Conservation (phyloP, 768 basidiomycete genomes). For the Asterophora lycoperdoides region DNA sequence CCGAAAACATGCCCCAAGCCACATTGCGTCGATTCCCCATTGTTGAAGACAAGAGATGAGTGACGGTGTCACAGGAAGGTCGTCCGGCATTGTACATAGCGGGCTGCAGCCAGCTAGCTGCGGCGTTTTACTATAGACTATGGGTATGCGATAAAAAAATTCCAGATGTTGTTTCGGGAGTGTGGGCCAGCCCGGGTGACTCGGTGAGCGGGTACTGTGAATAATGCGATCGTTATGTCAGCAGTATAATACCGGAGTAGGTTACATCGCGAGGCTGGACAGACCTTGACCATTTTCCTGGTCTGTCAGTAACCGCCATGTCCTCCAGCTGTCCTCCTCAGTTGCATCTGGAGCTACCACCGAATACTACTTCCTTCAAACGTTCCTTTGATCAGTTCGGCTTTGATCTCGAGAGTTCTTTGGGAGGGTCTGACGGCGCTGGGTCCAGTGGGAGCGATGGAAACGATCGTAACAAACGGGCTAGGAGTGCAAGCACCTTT, state of each 20-base stretch:
- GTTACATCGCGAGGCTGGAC: slow-evolving; percentile 16
- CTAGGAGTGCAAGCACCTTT: slow-evolving; percentile 49
- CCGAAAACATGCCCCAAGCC: too few species aligned
- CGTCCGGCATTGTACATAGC: too few species aligned
- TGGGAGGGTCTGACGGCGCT: slow-evolving; percentile 17
- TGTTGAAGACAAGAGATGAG: too few species aligned
- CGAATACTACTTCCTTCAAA: slow-evolving; percentile 52
- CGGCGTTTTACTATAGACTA: too few species aligned
- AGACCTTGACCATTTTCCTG: slow-evolving; percentile 1
- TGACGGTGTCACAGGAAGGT: too few species aligned
- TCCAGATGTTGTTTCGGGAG: too few species aligned
- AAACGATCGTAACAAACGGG: slow-evolving; percentile 54
- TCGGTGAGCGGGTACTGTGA: too few species aligned
- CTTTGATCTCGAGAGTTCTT: slow-evolving; percentile 50
- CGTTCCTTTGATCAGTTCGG: slow-evolving; percentile 57
- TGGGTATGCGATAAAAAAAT: too few species aligned
- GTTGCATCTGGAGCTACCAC: slow-evolving; percentile 48
- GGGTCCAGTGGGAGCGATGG: slow-evolving; percentile 32
- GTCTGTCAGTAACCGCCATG: slow-evolving; percentile 28
- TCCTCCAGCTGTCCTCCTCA: slow-evolving; percentile 46
- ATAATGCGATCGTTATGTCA: slow-evolving; percentile 9
- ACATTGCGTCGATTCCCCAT: too few species aligned
- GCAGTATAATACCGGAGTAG: slow-evolving; percentile 6
- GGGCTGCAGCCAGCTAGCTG: too few species aligned
- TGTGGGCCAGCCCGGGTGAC: too few species aligned